A percentile compares a stretch with the other conserved stretches of the same genome.
These are phyloP conservation scores for Scleroderma citrinum DNA, from an alignment of 768 basidiomycete species.

Conservation along the genomic window DNA sequence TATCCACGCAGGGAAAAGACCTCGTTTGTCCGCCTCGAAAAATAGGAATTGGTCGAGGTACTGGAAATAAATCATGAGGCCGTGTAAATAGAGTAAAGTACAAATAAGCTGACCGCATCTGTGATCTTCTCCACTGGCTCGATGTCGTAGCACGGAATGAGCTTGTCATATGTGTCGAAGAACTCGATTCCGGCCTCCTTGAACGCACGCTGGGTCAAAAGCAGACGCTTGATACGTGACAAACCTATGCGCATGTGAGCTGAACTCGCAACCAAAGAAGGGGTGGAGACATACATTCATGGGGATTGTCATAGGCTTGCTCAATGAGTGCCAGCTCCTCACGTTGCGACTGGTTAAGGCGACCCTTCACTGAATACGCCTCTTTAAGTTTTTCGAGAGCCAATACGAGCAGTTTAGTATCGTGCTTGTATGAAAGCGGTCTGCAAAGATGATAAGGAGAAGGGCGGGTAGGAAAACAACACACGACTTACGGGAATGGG, in stretches of 20 bases:
- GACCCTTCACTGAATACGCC: constrained; percentile 96
- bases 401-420: constrained; percentile 94
- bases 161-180: constrained; percentile 96
- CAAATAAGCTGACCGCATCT: constrained; percentile 64
- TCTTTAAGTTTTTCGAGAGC: constrained; percentile 98
- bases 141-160: constrained; percentile 98
- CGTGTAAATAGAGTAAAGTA: background rate
- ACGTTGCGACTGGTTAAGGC: constrained; percentile 95
- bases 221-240: constrained; percentile 94
- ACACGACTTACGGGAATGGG: constrained; percentile 78
- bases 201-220: constrained; percentile 96
- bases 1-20: constrained; percentile 98
- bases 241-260: constrained; percentile 43
- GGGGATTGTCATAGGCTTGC: constrained; percentile 98
- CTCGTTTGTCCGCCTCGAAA: constrained; percentile 98
- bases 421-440: constrained; percentile 97
- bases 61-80: constrained; percentile 31
- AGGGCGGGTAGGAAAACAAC: constrained; percentile 3
- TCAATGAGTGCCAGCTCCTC: constrained; percentile 98
- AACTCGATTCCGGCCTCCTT: constrained; percentile 97
- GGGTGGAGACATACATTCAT: constrained; percentile 64
- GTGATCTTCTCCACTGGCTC: constrained; percentile 99
- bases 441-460: constrained; percentile 29
- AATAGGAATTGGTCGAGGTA: constrained; percentile 98
- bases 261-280: background rate